Evolutionary conservation across 2,329 filamentous ascomycete species (phyloP).

Genomic region (Fusarium sp.): DNA sequence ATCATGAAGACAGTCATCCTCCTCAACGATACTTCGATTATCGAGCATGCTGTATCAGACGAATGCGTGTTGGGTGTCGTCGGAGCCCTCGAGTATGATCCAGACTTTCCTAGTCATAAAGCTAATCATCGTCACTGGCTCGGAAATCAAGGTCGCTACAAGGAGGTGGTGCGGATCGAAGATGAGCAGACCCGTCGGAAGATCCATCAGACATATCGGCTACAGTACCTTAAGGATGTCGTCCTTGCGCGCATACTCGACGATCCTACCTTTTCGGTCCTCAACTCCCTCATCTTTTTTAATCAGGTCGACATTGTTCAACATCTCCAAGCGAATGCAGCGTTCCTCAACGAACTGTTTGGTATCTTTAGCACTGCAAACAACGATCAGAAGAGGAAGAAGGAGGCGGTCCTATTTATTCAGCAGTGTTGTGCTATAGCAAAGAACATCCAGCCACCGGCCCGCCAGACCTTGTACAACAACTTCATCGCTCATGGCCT

Average conservation of each 20-base stretch:
- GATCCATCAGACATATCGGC: slow-evolving; percentile 94
- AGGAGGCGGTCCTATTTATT: slow-evolving; percentile 95
- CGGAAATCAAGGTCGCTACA: slow-evolving; percentile 87
- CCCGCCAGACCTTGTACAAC: slow-evolving; percentile 83
- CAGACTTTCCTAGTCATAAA: slow-evolving; percentile 97
- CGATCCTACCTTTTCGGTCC: slow-evolving; percentile 95
- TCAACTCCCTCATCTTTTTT: slow-evolving; percentile 98
- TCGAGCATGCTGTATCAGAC: slow-evolving; percentile 93
- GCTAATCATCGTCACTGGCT: slow-evolving; percentile 97
- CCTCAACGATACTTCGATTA: slow-evolving; percentile 93
- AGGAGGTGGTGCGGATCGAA: slow-evolving; percentile 94
- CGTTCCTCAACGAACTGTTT: slow-evolving; percentile 88
- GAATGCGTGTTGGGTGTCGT: slow-evolving; percentile 91
- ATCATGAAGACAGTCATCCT: slow-evolving; percentile 98
- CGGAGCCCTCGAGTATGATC: slow-evolving; percentile 96
- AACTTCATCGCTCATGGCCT: slow-evolving; percentile 92
- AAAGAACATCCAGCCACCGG: slow-evolving; percentile 90
- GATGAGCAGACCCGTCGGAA: slow-evolving; percentile 84
- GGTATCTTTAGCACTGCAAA: slow-evolving; percentile 79
- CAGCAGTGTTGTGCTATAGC: slow-evolving; percentile 95
- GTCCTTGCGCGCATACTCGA: slow-evolving; percentile 95
- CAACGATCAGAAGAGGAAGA: slow-evolving; percentile 77
- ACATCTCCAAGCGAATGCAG: slow-evolving; percentile 84
- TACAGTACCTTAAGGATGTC: slow-evolving; percentile 98
- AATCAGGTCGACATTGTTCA: slow-evolving; percentile 98